These are phyloP conservation scores for Vaccinium vitisidaea DNA, from an alignment of 148 eudicot genomes.

Conservation along the genomic window DNA sequence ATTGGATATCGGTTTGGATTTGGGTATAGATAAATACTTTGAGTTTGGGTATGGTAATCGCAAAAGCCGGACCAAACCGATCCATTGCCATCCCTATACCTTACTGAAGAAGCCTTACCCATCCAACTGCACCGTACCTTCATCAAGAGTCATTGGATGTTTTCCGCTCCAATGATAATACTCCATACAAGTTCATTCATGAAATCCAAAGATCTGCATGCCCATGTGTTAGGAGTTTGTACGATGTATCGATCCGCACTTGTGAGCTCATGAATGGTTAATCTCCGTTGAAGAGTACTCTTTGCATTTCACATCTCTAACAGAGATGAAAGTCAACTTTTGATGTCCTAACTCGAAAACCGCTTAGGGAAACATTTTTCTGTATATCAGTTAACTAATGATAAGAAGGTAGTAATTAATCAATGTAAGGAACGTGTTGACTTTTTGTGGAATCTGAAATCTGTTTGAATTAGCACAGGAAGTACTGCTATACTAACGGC, in stretches of 20 bases:
- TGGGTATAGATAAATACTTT: no score
- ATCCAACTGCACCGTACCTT: no score
- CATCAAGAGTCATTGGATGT: no score
- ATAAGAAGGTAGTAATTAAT: neutral
- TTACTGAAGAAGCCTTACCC: no score
- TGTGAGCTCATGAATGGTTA: neutral
- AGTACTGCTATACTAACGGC: neutral
- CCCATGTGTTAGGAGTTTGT: neutral
- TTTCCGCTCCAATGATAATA: no score
- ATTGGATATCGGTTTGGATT: no score
- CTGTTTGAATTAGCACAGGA: neutral
- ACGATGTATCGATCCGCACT: neutral
- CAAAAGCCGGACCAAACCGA: no score
- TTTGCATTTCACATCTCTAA: neutral
- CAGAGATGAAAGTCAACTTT: neutral
- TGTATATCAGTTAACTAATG: neutral
- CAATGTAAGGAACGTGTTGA: neutral
- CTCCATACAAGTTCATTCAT: no score
- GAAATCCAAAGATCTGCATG: no score
- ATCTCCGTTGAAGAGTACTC: neutral
- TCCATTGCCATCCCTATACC: no score
- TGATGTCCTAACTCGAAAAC: neutral
- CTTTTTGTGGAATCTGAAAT: neutral
- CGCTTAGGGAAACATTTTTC: neutral
- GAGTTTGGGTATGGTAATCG: no score